Conservation (phyloP, 192 early-diverging fungal genomes). For the Coemansia sp. region DNA sequence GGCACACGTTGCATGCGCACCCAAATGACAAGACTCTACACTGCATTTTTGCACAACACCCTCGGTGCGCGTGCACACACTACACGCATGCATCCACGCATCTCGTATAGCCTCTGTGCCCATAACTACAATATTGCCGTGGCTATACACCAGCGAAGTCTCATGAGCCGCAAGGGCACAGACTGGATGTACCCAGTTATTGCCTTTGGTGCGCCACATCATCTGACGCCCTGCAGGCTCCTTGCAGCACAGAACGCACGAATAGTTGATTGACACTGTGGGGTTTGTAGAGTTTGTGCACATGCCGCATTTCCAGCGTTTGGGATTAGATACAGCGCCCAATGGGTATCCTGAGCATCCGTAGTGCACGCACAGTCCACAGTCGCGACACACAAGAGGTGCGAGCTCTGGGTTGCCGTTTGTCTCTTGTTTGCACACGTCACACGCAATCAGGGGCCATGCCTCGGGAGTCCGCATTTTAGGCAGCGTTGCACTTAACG, state of each 20-base stretch:
- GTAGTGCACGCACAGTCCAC: conserved; percentile 50
- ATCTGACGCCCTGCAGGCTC: conserved; percentile 29
- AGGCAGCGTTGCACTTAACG: conserved; percentile 4
- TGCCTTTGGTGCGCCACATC: conserved; percentile 68
- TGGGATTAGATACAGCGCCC: conserved; percentile 19
- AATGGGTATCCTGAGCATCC: conserved; percentile 43
- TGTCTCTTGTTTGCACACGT: conserved; percentile 33
- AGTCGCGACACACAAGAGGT: conserved; percentile 39
- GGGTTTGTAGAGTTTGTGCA: conserved; percentile 66
- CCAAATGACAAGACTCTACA: conserved; percentile 15
- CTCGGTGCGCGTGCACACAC: conserved; percentile 13
- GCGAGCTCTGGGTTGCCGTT: conserved; percentile 4
- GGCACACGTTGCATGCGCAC: conserved; percentile 32
- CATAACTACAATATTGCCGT: conserved; percentile 32
- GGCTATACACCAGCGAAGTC: conserved; percentile 37
- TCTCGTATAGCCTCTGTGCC: conserved; percentile 23
- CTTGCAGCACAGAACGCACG: conserved; percentile 64
- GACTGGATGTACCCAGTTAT: conserved; percentile 75
- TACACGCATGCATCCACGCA: conserved; percentile 34
- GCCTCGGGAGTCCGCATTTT: conserved; percentile 16
- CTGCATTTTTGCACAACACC: conserved; percentile 29
- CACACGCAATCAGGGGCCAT: conserved; percentile 40
- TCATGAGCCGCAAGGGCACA: conserved; percentile 65
- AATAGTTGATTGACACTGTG: conserved; percentile 60
- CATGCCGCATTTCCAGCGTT: conserved; percentile 58